Conservation (phyloP, 2,329 filamentous ascomycete species). For the Cryphonectria carpinicola region DNA sequence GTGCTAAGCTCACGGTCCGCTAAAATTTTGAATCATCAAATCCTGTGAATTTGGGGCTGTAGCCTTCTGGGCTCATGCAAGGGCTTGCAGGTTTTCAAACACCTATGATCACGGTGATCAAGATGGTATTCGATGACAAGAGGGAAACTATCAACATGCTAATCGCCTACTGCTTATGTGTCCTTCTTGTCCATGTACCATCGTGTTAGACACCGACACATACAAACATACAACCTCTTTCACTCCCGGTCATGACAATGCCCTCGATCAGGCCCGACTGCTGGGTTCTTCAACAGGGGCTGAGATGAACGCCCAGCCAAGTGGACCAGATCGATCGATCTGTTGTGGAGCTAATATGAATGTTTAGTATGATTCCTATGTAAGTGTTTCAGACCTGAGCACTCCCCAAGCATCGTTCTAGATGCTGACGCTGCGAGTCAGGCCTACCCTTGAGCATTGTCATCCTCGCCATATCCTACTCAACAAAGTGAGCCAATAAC, state of each 20-base stretch:
- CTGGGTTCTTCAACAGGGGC: background rate
- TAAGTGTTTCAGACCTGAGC: background rate
- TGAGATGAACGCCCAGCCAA: background rate
- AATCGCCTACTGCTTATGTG: background rate
- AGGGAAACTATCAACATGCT: background rate
- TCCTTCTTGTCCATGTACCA: background rate
- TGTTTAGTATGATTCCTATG: background rate
- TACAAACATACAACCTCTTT: background rate
- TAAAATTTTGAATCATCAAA: too few relatives aligned
- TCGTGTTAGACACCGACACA: background rate
- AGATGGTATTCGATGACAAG: background rate
- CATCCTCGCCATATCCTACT: background rate
- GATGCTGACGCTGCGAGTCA: background rate
- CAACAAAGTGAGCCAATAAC: background rate
- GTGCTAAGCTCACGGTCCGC: background rate
- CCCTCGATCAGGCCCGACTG: background rate
- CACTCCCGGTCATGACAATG: background rate
- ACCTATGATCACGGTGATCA: background rate
- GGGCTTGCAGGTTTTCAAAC: background rate
- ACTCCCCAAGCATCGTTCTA: background rate
- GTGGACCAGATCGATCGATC: background rate
- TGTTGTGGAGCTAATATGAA: background rate
- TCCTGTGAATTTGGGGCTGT: background rate
- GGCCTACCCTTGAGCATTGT: background rate
- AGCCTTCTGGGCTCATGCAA: background rate